Conservation (phyloP, 177 flowering plant genomes). For the Vitis hybrid region DNA sequence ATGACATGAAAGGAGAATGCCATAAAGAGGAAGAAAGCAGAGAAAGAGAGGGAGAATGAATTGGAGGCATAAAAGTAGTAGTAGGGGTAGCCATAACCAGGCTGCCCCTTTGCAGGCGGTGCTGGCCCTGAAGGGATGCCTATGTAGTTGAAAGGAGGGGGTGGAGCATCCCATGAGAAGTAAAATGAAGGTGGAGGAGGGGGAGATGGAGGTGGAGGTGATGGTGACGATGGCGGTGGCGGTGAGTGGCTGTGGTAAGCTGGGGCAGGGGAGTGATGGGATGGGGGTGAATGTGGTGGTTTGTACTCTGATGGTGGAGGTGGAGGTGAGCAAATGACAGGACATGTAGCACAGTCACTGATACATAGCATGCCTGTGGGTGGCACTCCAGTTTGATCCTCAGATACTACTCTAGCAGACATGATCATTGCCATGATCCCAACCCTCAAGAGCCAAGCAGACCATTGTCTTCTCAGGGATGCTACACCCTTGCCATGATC, state of each 20-base stretch:
- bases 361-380: constrained; percentile 29
- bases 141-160: constrained; percentile 17
- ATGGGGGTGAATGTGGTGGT: constrained; percentile 11
- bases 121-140: constrained; percentile 12
- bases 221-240: constrained; percentile 14
- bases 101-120: constrained; percentile 12
- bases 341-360: constrained; percentile 44
- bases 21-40: constrained; percentile 8
- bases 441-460: constrained; percentile 9
- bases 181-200: neutral
- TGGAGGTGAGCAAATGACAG: constrained; percentile 42
- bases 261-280: constrained; percentile 14
- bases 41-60: constrained; percentile 19
- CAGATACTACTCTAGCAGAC: constrained; percentile 9
- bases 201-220: constrained; percentile 14
- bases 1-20: constrained; percentile 14
- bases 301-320: constrained; percentile 22
- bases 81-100: constrained; percentile 31
- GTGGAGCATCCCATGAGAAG: constrained; percentile 15
- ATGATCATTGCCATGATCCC: constrained; percentile 11
- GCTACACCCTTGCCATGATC: constrained; percentile 8
- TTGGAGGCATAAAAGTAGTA: constrained; percentile 36
- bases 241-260: constrained; percentile 2
- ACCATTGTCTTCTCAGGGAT: constrained; percentile 11
- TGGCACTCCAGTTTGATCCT: constrained; percentile 18